Evolutionary conservation across 2,329 filamentous ascomycete genomes (phyloP).

Genomic region (Pseudogymnoascus sp.): DNA sequence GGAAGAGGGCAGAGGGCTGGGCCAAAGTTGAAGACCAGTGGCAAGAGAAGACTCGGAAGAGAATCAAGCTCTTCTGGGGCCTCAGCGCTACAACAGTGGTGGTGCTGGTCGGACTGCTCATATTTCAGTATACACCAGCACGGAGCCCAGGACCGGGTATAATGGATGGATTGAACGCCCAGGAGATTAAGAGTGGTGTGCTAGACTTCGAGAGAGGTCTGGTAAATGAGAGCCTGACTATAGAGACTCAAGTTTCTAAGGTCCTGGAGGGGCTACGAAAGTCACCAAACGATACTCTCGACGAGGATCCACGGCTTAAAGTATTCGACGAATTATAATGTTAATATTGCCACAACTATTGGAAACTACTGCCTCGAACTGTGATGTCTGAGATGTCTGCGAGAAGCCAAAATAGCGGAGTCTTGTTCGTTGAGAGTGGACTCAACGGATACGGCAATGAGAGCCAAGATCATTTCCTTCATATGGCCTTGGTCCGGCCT

Average conservation of each 20-base stretch:
- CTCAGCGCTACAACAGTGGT: conserved; percentile 39
- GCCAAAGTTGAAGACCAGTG: conserved; percentile 58
- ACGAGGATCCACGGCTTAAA: conserved; percentile 24
- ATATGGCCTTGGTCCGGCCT: neutral
- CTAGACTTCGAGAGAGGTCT: conserved; percentile 15
- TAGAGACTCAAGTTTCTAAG: conserved; percentile 49
- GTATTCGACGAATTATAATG: conserved; percentile 27
- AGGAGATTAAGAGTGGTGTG: conserved; percentile 13
- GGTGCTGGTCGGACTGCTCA: conserved; percentile 38
- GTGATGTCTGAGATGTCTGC: neutral
- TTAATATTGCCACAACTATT: neutral
- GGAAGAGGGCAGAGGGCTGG: conserved; percentile 56
- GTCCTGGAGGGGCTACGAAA: conserved; percentile 42
- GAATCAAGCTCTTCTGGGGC: conserved; percentile 56
- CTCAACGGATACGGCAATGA: neutral
- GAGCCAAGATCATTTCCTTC: neutral
- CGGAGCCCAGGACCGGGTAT: conserved; percentile 10
- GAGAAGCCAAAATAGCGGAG: neutral
- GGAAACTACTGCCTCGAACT: neutral
- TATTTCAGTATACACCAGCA: conserved; percentile 25
- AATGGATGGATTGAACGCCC: conserved; percentile 16
- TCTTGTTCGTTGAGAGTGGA: neutral
- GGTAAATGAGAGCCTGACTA: conserved; percentile 1
- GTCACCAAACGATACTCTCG: conserved; percentile 5
- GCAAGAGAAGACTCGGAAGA: conserved; percentile 56